Base-by-base conservation (phyloP, 2,329 filamentous ascomycete species). In the Lecanosticta acicola region DNA sequence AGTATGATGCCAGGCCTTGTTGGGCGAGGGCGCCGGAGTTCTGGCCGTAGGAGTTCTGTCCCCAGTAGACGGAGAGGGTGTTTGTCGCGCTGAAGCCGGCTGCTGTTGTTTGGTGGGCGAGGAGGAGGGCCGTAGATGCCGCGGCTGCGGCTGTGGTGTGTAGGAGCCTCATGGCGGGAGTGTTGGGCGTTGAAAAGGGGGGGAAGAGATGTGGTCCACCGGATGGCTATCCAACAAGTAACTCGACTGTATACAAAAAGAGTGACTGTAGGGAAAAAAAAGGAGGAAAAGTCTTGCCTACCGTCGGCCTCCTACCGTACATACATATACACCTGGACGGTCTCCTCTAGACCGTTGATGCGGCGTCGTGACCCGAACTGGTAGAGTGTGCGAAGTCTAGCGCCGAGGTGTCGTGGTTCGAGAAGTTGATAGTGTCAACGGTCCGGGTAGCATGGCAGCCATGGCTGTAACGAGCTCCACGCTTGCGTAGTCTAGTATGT, bases 11-110 rank as follows among this genome's bases (percentile, higher is more conserved):
- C 3, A 85, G 68, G 3, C 76, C 68, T 53, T 77, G 68, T 61
- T 85, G 81, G 2, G 71, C 68, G 14, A 67, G 53, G 5, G 66
- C 53, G 2, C 72, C 72, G 14, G 58, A 64, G 3, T 68, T 68
- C 48, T 72, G 68, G 8, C 69, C 67, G 51, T 69, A 73, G 0
- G 81, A 85, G 61, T 85, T 85, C 59, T 85, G 82, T 8, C 52
- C 51, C 52, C 46, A 50, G 32, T 47, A 50, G 11, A 53, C 18
- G 3, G 46, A 44, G 13, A 50, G 13, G 35, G 44, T 51, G 21
- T 48, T 26, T 4, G 41, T 21, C 16, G 34, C 26, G 16, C 39
- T 41, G 39, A 51, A 51, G 4, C 29, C 44, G 20, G 39, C 42
- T 13, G 38, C 46, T n/a, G 17, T 17, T 3, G 21, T 29, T 4